A percentile compares a stretch with the other conserved stretches of the same genome.
Conservation (phyloP, 2,329 filamentous ascomycete species). For the Kalmusia sp. region DNA sequence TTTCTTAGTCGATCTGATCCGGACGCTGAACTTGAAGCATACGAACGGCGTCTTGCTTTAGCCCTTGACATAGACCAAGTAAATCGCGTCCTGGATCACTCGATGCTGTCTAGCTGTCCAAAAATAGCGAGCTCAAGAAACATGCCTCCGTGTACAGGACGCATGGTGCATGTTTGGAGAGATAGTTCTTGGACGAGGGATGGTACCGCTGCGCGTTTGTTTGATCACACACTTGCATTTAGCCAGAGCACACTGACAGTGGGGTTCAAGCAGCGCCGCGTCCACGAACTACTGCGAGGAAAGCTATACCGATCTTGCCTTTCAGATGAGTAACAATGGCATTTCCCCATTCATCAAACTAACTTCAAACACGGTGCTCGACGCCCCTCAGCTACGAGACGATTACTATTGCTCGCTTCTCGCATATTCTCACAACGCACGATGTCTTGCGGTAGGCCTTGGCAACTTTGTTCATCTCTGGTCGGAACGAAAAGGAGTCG, state of each 20-base stretch:
- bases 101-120: slow-evolving; percentile 17
- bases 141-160: slow-evolving; percentile 1
- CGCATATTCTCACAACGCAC: slow-evolving; percentile 78
- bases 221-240: not conserved
- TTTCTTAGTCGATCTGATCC: slow-evolving; percentile 60
- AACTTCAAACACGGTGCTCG: slow-evolving; percentile 70
- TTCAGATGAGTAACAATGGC: slow-evolving; percentile 69
- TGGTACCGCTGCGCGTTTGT: slow-evolving; percentile 42
- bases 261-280: slow-evolving; percentile 30
- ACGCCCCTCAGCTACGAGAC: slow-evolving; percentile 87
- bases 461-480: slow-evolving; percentile 83
- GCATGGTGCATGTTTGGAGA: slow-evolving; percentile 45
- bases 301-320: slow-evolving; percentile 70
- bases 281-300: slow-evolving; percentile 33
- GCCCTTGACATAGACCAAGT: slow-evolving; percentile 81
- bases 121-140: slow-evolving; percentile 10
- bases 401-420: slow-evolving; percentile 95
- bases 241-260: not conserved
- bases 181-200: slow-evolving; percentile 51
- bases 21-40: slow-evolving; percentile 70
- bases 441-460: slow-evolving; percentile 83
- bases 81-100: slow-evolving; percentile 65
- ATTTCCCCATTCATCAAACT: slow-evolving; percentile 27
- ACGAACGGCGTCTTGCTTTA: slow-evolving; percentile 76
- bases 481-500: slow-evolving; percentile 78